A percentile compares a stretch with the other conserved stretches of the same genome.
phyloP scores from a whole-genome alignment of 495 filamentous ascomycete genomes.

The Trypethelium eluteriae region DNA sequence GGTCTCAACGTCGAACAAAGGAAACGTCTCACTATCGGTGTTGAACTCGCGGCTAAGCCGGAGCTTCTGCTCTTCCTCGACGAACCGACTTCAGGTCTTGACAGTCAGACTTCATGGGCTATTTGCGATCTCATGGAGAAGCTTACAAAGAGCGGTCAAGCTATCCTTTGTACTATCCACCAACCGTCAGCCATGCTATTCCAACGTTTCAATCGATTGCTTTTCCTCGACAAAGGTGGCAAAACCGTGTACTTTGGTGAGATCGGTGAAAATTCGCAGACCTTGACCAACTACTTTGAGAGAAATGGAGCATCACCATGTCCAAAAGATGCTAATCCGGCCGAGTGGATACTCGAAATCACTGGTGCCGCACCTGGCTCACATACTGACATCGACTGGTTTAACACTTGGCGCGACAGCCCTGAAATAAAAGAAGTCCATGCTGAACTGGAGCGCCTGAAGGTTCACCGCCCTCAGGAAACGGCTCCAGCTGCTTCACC shows the following conservation, averaged over 20 bases:
- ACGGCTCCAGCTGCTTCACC: conserved; percentile 14
- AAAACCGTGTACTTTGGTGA: conserved; percentile 82
- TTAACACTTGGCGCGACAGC: conserved; percentile 67
- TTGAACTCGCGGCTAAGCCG: conserved; percentile 32
- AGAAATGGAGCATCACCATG: conserved; percentile 66
- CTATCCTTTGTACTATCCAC: conserved; percentile 49
- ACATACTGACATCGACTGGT: conserved; percentile 71
- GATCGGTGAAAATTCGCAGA: conserved; percentile 71
- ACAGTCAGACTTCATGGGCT: conserved; percentile 29
- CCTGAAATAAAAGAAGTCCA: conserved; percentile 61
- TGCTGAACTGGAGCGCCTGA: conserved; percentile 61
- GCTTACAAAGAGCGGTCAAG: conserved; percentile 27
- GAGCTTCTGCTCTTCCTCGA: conserved; percentile 33
- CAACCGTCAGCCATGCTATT: conserved; percentile 87
- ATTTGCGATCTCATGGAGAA: conserved; percentile 28
- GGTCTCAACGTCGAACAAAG: conserved; percentile 37
- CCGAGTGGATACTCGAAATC: conserved; percentile 94
- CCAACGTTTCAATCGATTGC: conserved; percentile 78
- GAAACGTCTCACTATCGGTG: conserved; percentile 35
- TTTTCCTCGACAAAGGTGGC: conserved; percentile 76
- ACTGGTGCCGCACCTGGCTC: conserved; percentile 87
- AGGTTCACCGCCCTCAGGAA: conserved; percentile 49
- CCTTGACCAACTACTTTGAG: conserved; percentile 72
- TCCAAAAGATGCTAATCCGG: conserved; percentile 72
- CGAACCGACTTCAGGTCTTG: conserved; percentile 35